A percentile compares a stretch with the other conserved stretches of the same genome.
Conservation (phyloP, 495 filamentous ascomycete species). For the Aspergillus egyptiacus region DNA sequence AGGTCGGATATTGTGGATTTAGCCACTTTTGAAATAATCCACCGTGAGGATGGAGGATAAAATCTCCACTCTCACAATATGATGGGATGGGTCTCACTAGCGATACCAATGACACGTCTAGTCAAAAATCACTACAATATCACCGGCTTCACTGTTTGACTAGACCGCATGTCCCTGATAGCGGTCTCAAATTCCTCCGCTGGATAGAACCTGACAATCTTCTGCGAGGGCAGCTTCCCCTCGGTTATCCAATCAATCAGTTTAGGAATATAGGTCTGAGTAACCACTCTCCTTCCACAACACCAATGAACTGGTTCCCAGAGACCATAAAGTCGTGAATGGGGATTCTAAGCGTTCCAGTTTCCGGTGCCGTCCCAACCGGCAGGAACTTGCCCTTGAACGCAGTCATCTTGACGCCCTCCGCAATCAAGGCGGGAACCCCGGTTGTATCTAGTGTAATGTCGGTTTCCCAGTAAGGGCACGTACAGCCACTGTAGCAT, state of each 20-base stretch:
- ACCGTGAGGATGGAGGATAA: too few species aligned
- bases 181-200: constrained; percentile 51
- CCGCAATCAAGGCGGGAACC: constrained; percentile 22
- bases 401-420: constrained; percentile 20
- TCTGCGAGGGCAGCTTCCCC: constrained; percentile 24
- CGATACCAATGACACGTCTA: too few species aligned
- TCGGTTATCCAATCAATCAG: constrained; percentile 28
- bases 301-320: constrained; percentile 16
- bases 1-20: too few species aligned
- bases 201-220: constrained; percentile 14
- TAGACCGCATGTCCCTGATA: background rate
- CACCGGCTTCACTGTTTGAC: background rate
- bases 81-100: too few species aligned
- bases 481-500: constrained; percentile 5
- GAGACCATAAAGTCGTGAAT: constrained; percentile 19
- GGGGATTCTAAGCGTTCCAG: constrained; percentile 9
- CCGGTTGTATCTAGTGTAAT: constrained; percentile 34
- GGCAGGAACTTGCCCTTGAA: constrained; percentile 14
- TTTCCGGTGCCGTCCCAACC: constrained; percentile 12
- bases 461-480: constrained; percentile 7
- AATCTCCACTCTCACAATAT: background rate
- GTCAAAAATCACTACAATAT: background rate
- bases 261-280: constrained; percentile 23
- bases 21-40: too few species aligned
- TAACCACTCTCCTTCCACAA: constrained; percentile 18